A percentile compares a stretch with the other conserved stretches of the same genome.
These are phyloP conservation scores for Drosera capensis DNA, from an alignment of 148 eudicot genomes.

Conservation along the genomic window DNA sequence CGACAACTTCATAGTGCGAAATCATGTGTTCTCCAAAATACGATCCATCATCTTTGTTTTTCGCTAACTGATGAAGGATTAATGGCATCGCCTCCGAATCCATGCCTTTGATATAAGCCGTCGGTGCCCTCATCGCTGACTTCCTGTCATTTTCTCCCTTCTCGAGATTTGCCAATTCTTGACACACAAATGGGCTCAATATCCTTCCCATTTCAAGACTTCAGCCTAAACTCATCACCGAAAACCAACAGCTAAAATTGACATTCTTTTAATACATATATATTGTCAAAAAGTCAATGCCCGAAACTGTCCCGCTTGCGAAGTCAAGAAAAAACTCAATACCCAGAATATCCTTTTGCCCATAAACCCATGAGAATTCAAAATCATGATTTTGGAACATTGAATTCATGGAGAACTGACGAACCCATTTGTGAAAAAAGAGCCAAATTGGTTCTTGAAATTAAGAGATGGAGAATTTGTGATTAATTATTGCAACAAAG, in stretches of 20 bases:
- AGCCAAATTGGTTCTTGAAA: too few species aligned
- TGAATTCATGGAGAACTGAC: too few species aligned
- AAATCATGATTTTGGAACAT: too few species aligned
- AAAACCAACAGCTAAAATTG: not conserved
- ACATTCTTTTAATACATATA: not conserved
- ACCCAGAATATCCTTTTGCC: too few species aligned
- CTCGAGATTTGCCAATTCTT: constrained; percentile 75
- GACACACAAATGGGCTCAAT: constrained; percentile 60
- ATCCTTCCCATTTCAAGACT: constrained; percentile 69
- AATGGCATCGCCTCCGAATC: constrained; percentile 77
- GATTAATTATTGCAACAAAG: too few species aligned
- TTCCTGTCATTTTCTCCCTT: constrained; percentile 73
- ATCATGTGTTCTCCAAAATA: constrained; percentile 74
- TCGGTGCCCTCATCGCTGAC: constrained; percentile 83
- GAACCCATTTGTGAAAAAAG: too few species aligned
- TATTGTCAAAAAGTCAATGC: too few species aligned
- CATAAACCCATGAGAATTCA: too few species aligned
- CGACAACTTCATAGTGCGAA: constrained; percentile 88
- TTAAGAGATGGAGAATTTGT: too few species aligned
- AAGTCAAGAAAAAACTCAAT: too few species aligned
- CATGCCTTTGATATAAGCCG: constrained; percentile 68
- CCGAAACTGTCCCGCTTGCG: too few species aligned
- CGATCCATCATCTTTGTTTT: constrained; percentile 50
- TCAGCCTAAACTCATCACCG: constrained; percentile 3
- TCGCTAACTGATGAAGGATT: constrained; percentile 86